phyloP scores from a whole-genome alignment of 2,329 filamentous ascomycete genomes.

The Taxawa tesnikishii region DNA sequence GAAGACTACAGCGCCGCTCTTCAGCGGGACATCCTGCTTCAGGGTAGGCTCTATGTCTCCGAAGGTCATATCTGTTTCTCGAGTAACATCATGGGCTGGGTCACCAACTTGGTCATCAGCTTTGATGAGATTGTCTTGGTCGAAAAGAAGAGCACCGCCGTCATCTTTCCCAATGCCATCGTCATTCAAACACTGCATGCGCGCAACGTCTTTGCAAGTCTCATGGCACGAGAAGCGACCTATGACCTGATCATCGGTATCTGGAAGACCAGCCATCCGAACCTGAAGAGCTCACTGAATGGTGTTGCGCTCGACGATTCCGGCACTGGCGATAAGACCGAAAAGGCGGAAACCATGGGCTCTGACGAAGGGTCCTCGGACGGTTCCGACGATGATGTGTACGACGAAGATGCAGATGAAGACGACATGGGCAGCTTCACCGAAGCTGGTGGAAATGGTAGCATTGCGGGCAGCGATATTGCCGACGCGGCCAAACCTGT shows the following conservation, averaged over 20 bases:
- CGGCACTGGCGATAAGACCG: constrained; percentile 77
- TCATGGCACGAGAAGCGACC: constrained; percentile 86
- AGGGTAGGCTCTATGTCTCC: constrained; percentile 88
- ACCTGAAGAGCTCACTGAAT: constrained; percentile 80
- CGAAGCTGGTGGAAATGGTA: constrained; percentile 38
- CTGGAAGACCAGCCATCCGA: constrained; percentile 93
- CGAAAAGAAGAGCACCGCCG: constrained; percentile 89
- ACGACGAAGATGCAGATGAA: constrained; percentile 68
- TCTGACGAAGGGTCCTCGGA: constrained; percentile 38
- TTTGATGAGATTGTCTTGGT: constrained; percentile 97
- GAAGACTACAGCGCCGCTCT: constrained; percentile 97
- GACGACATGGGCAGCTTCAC: constrained; percentile 48
- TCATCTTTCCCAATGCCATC: constrained; percentile 93
- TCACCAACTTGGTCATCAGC: constrained; percentile 92
- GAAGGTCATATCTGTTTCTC: constrained; percentile 97
- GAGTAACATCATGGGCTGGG: constrained; percentile 97
- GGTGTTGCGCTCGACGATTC: constrained; percentile 69
- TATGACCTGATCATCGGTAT: constrained; percentile 97
- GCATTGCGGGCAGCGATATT: constrained; percentile 41
- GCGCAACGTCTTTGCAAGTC: constrained; percentile 89
- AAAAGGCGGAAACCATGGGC: constrained; percentile 57
- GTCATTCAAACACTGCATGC: constrained; percentile 94
- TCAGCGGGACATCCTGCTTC: constrained; percentile 88
- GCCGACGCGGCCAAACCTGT: constrained; percentile 35
- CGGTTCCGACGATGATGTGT: constrained; percentile 64